Conservation (phyloP, 192 early-diverging fungal species). For the Coemansia sp. region DNA sequence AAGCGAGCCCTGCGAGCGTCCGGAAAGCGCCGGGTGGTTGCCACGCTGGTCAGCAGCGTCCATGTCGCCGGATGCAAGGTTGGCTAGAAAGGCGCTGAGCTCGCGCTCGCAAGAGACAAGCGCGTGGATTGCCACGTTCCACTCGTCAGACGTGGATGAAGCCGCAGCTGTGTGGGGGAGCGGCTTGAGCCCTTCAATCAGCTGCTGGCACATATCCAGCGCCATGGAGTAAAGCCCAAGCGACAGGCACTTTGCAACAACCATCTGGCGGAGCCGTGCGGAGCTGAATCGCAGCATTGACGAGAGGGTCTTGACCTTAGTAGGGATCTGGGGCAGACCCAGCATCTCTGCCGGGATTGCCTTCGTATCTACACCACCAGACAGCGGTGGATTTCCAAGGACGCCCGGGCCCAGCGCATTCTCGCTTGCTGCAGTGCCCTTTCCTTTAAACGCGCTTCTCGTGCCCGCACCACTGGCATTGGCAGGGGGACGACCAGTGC, state of each 20-base stretch:
- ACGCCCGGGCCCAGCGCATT: background rate
- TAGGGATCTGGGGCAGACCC: conserved; percentile 26
- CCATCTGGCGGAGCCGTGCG: conserved; percentile 17
- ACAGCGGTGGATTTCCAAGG: background rate
- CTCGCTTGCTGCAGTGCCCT: conserved; percentile 2
- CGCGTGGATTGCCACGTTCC: conserved; percentile 18
- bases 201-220: conserved; percentile 37
- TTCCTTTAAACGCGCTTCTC: conserved; percentile 9
- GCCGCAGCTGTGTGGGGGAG: background rate
- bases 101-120: conserved; percentile 31
- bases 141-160: conserved; percentile 5
- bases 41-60: background rate
- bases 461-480: background rate
- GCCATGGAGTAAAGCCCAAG: conserved; percentile 21
- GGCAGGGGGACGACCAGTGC: background rate
- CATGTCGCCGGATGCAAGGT: conserved; percentile 6
- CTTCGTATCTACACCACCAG: background rate
- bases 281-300: conserved; percentile 32
- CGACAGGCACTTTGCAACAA: conserved; percentile 18
- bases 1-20: conserved; percentile 25
- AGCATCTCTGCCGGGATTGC: conserved; percentile 6
- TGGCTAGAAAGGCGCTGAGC: conserved; percentile 11
- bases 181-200: conserved; percentile 17
- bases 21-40: background rate
- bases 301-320: conserved; percentile 26